Conservation (phyloP, 1,284 basidiomycete genomes). For the Leccinum ponderosum region DNA sequence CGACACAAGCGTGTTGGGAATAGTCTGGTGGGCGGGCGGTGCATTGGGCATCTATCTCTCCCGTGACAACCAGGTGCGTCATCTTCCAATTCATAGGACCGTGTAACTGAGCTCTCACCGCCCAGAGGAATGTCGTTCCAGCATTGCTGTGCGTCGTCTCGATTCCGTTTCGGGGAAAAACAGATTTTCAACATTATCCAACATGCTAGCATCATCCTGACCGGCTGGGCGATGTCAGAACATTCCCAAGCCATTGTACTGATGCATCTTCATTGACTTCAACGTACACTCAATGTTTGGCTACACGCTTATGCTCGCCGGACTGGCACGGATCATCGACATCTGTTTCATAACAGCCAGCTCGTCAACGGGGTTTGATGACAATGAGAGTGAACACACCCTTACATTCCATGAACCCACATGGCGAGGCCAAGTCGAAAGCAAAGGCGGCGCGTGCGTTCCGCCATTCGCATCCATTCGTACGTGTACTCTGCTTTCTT, state of each 20-base stretch:
- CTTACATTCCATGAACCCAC: constrained; percentile 38
- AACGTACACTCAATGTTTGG: constrained; percentile 87
- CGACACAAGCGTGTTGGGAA: constrained; percentile 40
- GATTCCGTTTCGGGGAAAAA: too few relatives aligned
- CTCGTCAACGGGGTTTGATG: constrained; percentile 33
- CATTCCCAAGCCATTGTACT: constrained; percentile 67
- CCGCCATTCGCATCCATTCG: constrained; percentile 85
- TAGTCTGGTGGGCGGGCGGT: constrained; percentile 86
- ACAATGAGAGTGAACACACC: constrained; percentile 65
- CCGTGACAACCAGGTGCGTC: constrained; percentile 69
- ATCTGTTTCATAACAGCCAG: constrained; percentile 72
- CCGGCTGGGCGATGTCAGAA: constrained; percentile 94
- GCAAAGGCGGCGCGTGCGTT: constrained; percentile 59
- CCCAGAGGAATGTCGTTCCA: constrained; percentile 78
- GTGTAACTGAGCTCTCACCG: not conserved
- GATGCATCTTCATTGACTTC: constrained; percentile 8
- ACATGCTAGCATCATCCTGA: constrained; percentile 51
- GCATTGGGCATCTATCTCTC: constrained; percentile 86
- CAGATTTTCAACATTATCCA: too few relatives aligned
- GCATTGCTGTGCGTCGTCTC: constrained; percentile 68
- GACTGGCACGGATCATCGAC: constrained; percentile 81
- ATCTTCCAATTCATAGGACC: not conserved
- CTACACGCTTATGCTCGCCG: constrained; percentile 84
- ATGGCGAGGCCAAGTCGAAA: constrained; percentile 22
- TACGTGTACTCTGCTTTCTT: constrained; percentile 42